Conservation (phyloP, 495 filamentous ascomycete species). For the Annulohypoxylon nitens region DNA sequence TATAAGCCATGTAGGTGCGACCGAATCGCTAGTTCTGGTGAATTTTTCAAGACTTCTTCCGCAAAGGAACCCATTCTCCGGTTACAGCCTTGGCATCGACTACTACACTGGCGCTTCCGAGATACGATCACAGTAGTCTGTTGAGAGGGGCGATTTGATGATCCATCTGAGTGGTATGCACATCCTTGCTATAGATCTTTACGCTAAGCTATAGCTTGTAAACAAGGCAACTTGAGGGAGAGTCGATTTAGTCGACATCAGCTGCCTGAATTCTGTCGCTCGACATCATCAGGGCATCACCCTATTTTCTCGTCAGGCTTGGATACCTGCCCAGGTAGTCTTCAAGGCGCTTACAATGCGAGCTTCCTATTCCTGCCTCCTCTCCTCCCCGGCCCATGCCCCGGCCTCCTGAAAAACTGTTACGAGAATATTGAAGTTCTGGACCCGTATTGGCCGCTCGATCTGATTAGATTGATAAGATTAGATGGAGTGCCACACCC, state of each 20-base stretch:
- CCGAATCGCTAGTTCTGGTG: slow-evolving; percentile 15
- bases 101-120: slow-evolving; percentile 24
- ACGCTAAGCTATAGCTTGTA: not conserved
- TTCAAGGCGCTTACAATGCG: not conserved
- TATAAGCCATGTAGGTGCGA: slow-evolving; percentile 19
- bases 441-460: slow-evolving; percentile 32
- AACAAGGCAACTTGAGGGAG: slow-evolving; percentile 5
- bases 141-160: slow-evolving; percentile 5
- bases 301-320: not conserved
- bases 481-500: slow-evolving; percentile 45
- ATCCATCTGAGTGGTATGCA: not conserved
- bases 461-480: slow-evolving; percentile 54
- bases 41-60: slow-evolving; percentile 23
- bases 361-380: slow-evolving; percentile 6
- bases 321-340: not conserved
- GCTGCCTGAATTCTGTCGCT: not conserved
- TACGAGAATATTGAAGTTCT: slow-evolving; percentile 41
- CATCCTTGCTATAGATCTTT: slow-evolving; percentile 2
- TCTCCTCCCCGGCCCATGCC: not conserved
- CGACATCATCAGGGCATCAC: not conserved
- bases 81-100: slow-evolving; percentile 29
- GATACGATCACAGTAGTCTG: slow-evolving; percentile 17
- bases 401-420: slow-evolving; percentile 10
- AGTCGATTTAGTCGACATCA: not conserved
- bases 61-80: slow-evolving; percentile 21